These are phyloP conservation scores for Luffa acutangula DNA, from an alignment of 306 rosid genomes.

Conservation along the genomic window DNA sequence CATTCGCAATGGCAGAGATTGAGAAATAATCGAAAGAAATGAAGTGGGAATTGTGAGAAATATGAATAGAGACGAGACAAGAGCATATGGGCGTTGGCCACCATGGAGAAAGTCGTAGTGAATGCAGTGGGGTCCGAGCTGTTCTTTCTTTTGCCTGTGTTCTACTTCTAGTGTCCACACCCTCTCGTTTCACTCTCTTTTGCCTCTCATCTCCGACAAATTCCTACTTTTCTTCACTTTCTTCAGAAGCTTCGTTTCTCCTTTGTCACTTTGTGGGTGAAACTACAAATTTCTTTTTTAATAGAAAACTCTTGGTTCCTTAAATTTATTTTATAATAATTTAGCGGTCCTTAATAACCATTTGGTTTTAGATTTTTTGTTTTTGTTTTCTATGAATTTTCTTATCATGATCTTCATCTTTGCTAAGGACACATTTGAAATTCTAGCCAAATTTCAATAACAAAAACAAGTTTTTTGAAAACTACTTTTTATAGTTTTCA, in stretches of 20 bases:
- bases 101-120: not conserved
- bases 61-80: not conserved
- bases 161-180: not conserved
- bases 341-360: too few relatives aligned
- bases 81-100: not conserved
- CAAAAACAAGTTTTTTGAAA: too few relatives aligned
- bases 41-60: not conserved
- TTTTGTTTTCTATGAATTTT: too few relatives aligned
- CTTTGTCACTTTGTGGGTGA: not conserved
- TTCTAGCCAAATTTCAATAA: too few relatives aligned
- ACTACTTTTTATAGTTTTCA: too few relatives aligned
- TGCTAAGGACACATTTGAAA: too few relatives aligned
- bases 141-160: not conserved
- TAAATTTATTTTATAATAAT: too few relatives aligned
- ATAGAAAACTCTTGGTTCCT: too few relatives aligned
- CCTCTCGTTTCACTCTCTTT: not conserved
- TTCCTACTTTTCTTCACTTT: not conserved
- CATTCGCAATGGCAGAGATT: slow-evolving; percentile 4
- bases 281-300: too few relatives aligned
- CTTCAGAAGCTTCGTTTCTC: not conserved
- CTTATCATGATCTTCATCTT: too few relatives aligned
- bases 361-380: too few relatives aligned
- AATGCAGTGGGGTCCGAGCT: not conserved
- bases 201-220: not conserved
- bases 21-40: not conserved